These are phyloP conservation scores for Agrostemma githago DNA, from an alignment of 148 eudicot genomes.

Conservation along the genomic window DNA sequence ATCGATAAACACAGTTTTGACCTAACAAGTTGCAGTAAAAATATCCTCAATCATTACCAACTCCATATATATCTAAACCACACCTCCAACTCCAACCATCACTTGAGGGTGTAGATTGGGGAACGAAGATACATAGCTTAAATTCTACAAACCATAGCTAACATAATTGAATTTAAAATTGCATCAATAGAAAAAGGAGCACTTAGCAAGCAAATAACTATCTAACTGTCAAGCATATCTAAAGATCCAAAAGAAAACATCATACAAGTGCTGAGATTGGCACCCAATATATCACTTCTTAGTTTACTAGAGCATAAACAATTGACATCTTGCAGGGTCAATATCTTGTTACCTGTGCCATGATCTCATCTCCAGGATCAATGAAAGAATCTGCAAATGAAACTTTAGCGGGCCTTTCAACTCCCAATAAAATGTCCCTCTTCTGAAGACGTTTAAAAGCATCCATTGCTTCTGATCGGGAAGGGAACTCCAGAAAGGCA, in stretches of 20 bases:
- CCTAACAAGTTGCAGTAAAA: conserved; percentile 43
- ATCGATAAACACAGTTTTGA: conserved; percentile 91
- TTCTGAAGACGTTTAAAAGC: conserved; percentile 92
- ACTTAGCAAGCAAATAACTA: conserved; percentile 1
- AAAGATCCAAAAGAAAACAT: not conserved
- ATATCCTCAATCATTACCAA: conserved; percentile 7
- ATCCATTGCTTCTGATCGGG: conserved; percentile 93
- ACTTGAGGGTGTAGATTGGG: not conserved
- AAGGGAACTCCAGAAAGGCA: conserved; percentile 93
- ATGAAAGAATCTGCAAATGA: conserved; percentile 96
- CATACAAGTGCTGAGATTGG: not conserved
- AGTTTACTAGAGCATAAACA: not conserved
- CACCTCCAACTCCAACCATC: not conserved
- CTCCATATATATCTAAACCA: not conserved
- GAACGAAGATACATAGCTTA: not conserved
- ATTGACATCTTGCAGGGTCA: conserved; percentile 13
- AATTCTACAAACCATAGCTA: not conserved
- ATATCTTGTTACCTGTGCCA: conserved; percentile 78
- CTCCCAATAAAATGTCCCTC: conserved; percentile 84
- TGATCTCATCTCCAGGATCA: conserved; percentile 97
- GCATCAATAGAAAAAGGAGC: not conserved
- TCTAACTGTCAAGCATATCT: not conserved
- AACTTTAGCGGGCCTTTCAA: conserved; percentile 94
- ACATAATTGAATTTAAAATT: not conserved
- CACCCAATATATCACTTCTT: not conserved